phyloP scores from a whole-genome alignment of 179 eudicot species.

The Silene coronaria region DNA sequence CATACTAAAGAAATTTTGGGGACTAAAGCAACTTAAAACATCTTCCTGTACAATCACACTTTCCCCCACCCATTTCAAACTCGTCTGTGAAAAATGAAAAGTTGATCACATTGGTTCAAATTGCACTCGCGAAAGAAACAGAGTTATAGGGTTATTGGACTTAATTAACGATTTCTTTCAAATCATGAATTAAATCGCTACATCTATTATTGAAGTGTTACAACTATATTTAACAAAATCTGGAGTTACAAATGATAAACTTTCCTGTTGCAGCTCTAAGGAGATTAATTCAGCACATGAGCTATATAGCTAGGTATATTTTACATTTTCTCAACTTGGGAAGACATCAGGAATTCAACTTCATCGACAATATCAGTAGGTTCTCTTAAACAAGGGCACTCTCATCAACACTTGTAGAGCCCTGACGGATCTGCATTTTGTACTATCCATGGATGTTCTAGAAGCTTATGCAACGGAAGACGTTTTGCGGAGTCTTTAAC shows the following conservation, averaged over 20 bases:
- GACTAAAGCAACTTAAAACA: no score
- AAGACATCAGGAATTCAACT: background rate
- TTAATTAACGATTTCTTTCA: background rate
- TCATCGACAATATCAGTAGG: background rate
- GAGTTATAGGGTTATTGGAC: background rate
- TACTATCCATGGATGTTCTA: slow-evolving; percentile 95
- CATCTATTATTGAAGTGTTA: background rate
- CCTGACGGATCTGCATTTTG: slow-evolving; percentile 96
- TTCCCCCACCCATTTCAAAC: no score
- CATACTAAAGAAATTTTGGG: no score
- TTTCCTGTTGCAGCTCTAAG: slow-evolving; percentile 12
- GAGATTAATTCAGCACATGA: background rate
- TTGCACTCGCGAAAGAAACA: no score
- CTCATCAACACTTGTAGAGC: slow-evolving; percentile 35
- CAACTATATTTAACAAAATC: slow-evolving; percentile 16
- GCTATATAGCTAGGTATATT: slow-evolving; percentile 1
- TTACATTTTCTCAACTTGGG: slow-evolving; percentile 15
- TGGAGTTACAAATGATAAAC: background rate
- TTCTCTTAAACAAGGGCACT: background rate
- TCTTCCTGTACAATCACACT: no score
- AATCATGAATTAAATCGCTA: no score
- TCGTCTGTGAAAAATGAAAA: no score
- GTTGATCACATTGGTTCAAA: no score
- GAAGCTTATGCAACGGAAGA: slow-evolving; percentile 79
- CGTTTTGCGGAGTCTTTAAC: slow-evolving; percentile 83